These are phyloP conservation scores for Otatea glauca DNA, from an alignment of 176 grass and related monocot genomes.

Conservation along the genomic window DNA sequence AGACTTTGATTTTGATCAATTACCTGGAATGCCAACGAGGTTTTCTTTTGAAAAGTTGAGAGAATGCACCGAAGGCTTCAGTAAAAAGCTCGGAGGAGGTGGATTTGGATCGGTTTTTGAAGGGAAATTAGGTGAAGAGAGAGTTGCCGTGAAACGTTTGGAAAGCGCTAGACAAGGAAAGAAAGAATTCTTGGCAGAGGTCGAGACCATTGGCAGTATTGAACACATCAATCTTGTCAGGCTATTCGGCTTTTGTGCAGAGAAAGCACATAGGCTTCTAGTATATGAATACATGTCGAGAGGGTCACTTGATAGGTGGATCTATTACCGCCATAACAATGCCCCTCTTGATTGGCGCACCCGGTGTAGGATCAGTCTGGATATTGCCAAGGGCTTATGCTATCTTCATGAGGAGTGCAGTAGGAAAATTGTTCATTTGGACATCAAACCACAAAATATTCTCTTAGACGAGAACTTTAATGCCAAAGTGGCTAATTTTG, in stretches of 20 bases:
- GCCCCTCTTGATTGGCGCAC: constrained; percentile 42
- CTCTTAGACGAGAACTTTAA: constrained; percentile 44
- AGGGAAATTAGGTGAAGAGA: constrained; percentile 43
- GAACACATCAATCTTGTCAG: constrained; percentile 46
- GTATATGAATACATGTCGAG: constrained; percentile 45
- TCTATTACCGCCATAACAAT: constrained; percentile 29
- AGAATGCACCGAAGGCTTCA: constrained; percentile 39
- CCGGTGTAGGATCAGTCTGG: constrained; percentile 31
- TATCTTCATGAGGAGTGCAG: constrained; percentile 52
- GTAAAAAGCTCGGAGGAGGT: constrained; percentile 49
- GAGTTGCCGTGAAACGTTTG: constrained; percentile 44
- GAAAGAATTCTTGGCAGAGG: constrained; percentile 44
- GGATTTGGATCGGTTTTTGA: constrained; percentile 47
- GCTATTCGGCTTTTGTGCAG: constrained; percentile 37
- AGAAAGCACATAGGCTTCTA: constrained; percentile 45
- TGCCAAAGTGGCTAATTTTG: constrained; percentile 42
- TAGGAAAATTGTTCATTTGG: constrained; percentile 44
- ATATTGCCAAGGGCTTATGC: constrained; percentile 40
- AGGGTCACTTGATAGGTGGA: constrained; percentile 49
- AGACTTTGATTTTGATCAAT: constrained; percentile 33
- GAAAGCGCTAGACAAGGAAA: constrained; percentile 40
- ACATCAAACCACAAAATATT: constrained; percentile 46
- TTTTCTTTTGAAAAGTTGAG: constrained; percentile 32
- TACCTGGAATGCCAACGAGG: constrained; percentile 36
- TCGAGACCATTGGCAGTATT: constrained; percentile 41